Base-by-base conservation (phyloP, 2,329 filamentous ascomycete species). In the Amauroascus niger region DNA sequence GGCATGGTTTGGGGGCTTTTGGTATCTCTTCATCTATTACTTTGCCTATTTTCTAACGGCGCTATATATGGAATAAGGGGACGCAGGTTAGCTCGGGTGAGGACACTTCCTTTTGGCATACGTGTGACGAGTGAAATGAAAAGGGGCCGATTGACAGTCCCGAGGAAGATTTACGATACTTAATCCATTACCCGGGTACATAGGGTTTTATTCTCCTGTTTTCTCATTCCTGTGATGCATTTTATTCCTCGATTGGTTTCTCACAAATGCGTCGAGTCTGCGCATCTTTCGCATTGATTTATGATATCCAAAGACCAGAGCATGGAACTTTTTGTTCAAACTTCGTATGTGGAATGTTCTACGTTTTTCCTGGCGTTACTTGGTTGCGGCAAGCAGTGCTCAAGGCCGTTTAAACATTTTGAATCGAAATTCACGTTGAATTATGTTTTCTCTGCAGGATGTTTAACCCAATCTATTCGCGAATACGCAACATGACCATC, bases 281-380 rank as follows among this genome's bases (percentile, higher is more conserved):
- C 18, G 33, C 32, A 37, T 45, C 18, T 33, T 41, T 46, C 4
- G 22, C 30, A 7, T 18, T 52, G 20, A 14, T 52, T 52, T 52
- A 52, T 46, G 50, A 52, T 52, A 52, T 52, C 41, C 49, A 52
- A 44, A 52, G 48, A 50, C 48, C 37, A 50, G 26, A 24, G 49
- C 39, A 46, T 45, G 26, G 28, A 28, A n/a, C n/a, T n/a, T n/a
- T n/a, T n/a, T 35, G n/a, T 28, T 20, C n/a, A 28, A 6, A 3
- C 4, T 20, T 39, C 13, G 6, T 6, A 16, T 14, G 18, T 39
- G 35, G 35, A 18, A 11, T 30, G 18, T 28, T 30, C 13, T 32
- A 16, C 44, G 26, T 22, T 24, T 11, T 37, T 5, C 18, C 14
- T 26, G 8, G 1, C 11, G 26, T 35, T n/a, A 22, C 24, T n/a